Conservation (phyloP, 345 rosid genomes). For the Moringa oleifera region DNA sequence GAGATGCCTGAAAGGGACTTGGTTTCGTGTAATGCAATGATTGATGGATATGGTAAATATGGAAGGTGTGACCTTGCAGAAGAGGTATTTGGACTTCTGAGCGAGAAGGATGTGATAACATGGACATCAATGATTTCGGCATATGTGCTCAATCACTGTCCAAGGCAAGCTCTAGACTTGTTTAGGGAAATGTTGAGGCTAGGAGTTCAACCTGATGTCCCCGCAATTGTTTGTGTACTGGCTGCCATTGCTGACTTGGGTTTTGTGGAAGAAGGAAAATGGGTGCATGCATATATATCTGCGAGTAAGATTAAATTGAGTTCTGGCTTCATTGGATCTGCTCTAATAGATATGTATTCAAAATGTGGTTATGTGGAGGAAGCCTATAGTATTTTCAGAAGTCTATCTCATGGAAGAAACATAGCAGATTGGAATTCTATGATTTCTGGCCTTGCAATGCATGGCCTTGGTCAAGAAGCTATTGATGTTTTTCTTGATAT, state of each 20-base stretch:
- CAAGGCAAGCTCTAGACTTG: conserved; percentile 9
- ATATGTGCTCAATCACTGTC: neutral
- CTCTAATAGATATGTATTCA: conserved; percentile 29
- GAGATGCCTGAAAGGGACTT: conserved; percentile 50
- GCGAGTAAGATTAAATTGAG: conserved; percentile 7
- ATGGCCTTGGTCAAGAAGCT: conserved; percentile 26
- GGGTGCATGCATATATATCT: conserved; percentile 15
- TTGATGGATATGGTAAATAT: conserved; percentile 15
- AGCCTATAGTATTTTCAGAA: conserved; percentile 6
- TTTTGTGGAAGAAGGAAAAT: conserved; percentile 6
- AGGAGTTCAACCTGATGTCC: conserved; percentile 4
- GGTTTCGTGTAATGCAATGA: conserved; percentile 36
- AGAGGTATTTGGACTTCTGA: conserved; percentile 1
- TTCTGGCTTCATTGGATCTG: conserved; percentile 20
- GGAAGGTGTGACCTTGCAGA: conserved; percentile 12
- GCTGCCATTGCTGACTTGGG: conserved; percentile 10
- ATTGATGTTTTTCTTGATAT: conserved; percentile 14
- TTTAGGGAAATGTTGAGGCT: conserved; percentile 8
- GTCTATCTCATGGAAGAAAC: conserved; percentile 9
- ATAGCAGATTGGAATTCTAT: conserved; percentile 22
- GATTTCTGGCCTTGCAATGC: conserved; percentile 24
- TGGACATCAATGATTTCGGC: conserved; percentile 16
- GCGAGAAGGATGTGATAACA: conserved; percentile 5
- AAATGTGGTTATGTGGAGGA: conserved; percentile 24
- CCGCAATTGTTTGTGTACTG: conserved; percentile 10